Conservation (phyloP, 176 grass and related monocot genomes). For the Dactylis glomerata region DNA sequence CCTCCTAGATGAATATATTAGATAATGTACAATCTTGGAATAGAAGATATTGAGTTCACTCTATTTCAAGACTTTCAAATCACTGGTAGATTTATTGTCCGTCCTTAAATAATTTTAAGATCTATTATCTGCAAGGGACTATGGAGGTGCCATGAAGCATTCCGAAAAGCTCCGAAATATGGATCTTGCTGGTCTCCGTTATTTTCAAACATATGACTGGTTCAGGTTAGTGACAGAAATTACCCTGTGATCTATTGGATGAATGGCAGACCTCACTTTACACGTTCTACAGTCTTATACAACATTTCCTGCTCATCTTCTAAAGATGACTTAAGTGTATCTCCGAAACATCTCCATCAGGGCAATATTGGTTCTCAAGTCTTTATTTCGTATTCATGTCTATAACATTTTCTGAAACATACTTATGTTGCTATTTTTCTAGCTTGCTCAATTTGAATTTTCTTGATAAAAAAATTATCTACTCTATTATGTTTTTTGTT, state of each 20-base stretch:
- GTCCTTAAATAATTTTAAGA: slow-evolving; percentile 65
- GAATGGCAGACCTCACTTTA: slow-evolving; percentile 78
- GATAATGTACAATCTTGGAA: slow-evolving; percentile 35
- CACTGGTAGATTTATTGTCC: slow-evolving; percentile 54
- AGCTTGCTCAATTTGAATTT: background rate
- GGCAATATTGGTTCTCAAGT: slow-evolving; percentile 37
- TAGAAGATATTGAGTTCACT: slow-evolving; percentile 70
- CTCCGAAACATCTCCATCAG: slow-evolving; percentile 37
- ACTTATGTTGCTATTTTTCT: background rate
- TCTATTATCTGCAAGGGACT: slow-evolving; percentile 66
- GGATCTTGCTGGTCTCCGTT: slow-evolving; percentile 82
- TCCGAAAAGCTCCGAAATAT: slow-evolving; percentile 58
- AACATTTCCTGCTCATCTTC: slow-evolving; percentile 36
- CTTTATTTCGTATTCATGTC: slow-evolving; percentile 17
- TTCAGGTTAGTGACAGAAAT: slow-evolving; percentile 82
- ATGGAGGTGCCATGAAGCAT: too few relatives aligned
- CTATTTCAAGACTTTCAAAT: slow-evolving; percentile 82
- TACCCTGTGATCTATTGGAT: slow-evolving; percentile 85
- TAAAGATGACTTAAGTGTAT: slow-evolving; percentile 47
- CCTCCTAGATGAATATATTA: background rate
- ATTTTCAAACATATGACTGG: slow-evolving; percentile 98
- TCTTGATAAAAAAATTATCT: background rate
- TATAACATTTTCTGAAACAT: background rate
- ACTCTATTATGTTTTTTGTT: background rate
- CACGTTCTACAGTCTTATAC: slow-evolving; percentile 86